Evolutionary conservation across 148 eudicot species (phyloP).

Genomic region (Dysphania ambrosioides): DNA sequence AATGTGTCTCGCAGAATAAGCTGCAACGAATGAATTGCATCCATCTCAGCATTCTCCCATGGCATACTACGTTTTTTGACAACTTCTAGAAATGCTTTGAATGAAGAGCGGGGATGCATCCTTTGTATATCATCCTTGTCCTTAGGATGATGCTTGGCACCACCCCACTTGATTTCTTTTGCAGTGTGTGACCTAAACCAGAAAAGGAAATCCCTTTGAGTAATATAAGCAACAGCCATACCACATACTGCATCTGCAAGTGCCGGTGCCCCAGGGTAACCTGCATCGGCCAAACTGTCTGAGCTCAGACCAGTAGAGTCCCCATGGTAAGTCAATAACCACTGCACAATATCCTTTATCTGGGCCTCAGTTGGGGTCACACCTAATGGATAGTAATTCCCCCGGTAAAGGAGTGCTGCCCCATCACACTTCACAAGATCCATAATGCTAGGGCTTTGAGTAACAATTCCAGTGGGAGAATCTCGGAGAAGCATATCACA

Average conservation of each 20-base stretch:
- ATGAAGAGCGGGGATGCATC: slow-evolving; percentile 95
- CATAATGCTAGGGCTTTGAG: slow-evolving; percentile 86
- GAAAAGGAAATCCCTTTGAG: slow-evolving; percentile 69
- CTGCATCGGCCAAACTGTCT: slow-evolving; percentile 83
- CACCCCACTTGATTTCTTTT: slow-evolving; percentile 96
- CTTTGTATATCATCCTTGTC: slow-evolving; percentile 80
- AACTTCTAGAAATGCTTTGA: slow-evolving; percentile 81
- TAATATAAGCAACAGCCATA: slow-evolving; percentile 92
- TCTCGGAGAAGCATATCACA: slow-evolving; percentile 95
- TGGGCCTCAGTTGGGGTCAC: slow-evolving; percentile 83
- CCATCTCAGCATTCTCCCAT: slow-evolving; percentile 96
- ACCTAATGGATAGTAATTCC: slow-evolving; percentile 69
- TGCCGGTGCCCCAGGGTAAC: slow-evolving; percentile 74
- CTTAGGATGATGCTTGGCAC: slow-evolving; percentile 88
- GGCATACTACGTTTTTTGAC: slow-evolving; percentile 81
- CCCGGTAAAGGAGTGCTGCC: slow-evolving; percentile 73
- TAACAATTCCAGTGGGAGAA: slow-evolving; percentile 76
- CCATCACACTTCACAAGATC: slow-evolving; percentile 95
- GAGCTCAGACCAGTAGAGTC: slow-evolving; percentile 94
- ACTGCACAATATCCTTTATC: slow-evolving; percentile 74
- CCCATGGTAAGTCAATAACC: slow-evolving; percentile 64
- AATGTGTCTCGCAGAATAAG: slow-evolving; percentile 79
- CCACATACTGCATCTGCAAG: slow-evolving; percentile 92
- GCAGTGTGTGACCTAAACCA: slow-evolving; percentile 91
- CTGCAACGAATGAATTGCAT: slow-evolving; percentile 94